Base-by-base conservation (phyloP, 2,329 filamentous ascomycete species). In the Zopfia rhizophila region DNA sequence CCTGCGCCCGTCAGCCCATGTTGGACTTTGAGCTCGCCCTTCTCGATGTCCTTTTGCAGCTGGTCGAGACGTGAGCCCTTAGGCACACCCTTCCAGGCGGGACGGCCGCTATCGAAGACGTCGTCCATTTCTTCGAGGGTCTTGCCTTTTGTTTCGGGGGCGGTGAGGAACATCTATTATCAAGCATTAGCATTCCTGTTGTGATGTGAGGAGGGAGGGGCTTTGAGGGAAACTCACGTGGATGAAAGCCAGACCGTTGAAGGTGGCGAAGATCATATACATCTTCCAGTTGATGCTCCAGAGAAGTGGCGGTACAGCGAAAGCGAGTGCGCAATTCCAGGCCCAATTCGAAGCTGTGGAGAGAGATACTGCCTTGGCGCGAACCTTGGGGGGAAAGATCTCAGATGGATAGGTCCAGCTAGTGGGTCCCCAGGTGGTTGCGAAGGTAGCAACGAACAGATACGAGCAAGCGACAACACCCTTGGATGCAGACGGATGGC, bases 401-500 rank as follows among this genome's bases (percentile, higher is more conserved):
- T 74, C 72, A 2, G 62, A 62, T 1, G 69, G 67, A 46, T 72
- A 72, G 1, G 66, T 70, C 69, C 69, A 72, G 1, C 62, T 65
- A 0, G 56, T 61, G 0, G 66, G 67, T 3, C 66, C 72, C 71
- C 72, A 75, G 13, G 71, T 75, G 0, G 73, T 72, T 0, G 73
- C 73, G 39, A 74, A 75, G 2, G 68, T 70, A n/a, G 73, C 73
- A 7, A 75, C 74, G 48, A 76, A 73, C 27, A 78, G 65, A 45
- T 70, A 76, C 13, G 67, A 75, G 61, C 65, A 74, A 7, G 75
- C 76, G 1, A 76, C 72, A 7, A 79, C 71, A 3, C 78, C 87
- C 46, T 82, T 82, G 2, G 85, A 85, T 2, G 68, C 70, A 1
- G 81, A 78, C 0, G 75, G 63, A 3, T 75, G 71, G 53, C 82